These are phyloP conservation scores for Pestalotiopsis sp. DNA, from an alignment of 2,329 filamentous ascomycete genomes.

Conservation along the genomic window DNA sequence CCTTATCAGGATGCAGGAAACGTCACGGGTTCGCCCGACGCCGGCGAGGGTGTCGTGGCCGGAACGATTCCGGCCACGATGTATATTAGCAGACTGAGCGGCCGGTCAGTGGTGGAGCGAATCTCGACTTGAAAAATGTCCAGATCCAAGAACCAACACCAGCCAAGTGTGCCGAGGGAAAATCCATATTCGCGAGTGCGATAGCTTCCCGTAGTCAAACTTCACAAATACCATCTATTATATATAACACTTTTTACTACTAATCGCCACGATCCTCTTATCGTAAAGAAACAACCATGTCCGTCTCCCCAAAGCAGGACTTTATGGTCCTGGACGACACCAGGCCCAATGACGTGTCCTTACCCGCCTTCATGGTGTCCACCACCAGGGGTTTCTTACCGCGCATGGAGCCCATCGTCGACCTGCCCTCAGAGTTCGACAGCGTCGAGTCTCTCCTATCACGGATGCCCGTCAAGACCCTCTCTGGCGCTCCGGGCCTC, in stretches of 20 bases:
- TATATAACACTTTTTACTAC: not conserved
- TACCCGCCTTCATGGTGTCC: constrained; percentile 80
- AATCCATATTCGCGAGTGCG: not conserved
- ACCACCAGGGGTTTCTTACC: constrained; percentile 76
- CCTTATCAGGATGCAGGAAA: not conserved
- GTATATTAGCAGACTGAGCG: constrained; percentile 26
- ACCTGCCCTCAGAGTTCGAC: constrained; percentile 74
- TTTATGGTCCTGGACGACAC: constrained; percentile 69
- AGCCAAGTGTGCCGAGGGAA: not conserved
- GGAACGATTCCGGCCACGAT: constrained; percentile 38
- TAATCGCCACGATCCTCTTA: not conserved
- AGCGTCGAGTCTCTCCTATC: constrained; percentile 60
- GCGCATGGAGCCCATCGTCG: constrained; percentile 61
- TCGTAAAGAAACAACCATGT: not conserved
- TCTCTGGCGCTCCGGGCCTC: constrained; percentile 74
- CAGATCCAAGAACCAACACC: not conserved
- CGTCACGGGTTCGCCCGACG: constrained; percentile 6
- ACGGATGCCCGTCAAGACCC: constrained; percentile 68
- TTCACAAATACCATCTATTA: not conserved
- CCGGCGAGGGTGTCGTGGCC: constrained; percentile 24
- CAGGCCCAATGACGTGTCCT: constrained; percentile 60
- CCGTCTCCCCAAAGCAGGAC: constrained; percentile 17
- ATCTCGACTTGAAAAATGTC: constrained; percentile 10
- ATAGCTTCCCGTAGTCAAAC: too few species aligned
- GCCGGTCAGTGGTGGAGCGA: constrained; percentile 10